Conservation (phyloP, 2,329 filamentous ascomycete species). For the Colletotrichum camelliae region DNA sequence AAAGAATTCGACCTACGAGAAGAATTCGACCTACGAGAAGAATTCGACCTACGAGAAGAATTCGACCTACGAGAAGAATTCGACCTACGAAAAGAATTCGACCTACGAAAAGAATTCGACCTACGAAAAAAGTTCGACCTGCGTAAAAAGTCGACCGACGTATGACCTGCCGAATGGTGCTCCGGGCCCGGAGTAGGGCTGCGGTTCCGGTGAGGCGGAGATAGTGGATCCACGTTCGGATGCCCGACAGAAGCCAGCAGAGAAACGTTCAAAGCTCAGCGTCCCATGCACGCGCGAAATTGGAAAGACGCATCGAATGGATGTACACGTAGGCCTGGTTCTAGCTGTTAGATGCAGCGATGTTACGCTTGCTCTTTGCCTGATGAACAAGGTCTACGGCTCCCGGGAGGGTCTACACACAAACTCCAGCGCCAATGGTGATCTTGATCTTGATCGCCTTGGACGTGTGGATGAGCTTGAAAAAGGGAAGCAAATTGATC, state of each 20-base stretch:
- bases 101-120: not conserved
- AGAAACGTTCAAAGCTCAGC: not conserved
- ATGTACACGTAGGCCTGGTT: not conserved
- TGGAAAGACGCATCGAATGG: rapidly evolving
- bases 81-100: not conserved
- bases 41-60: no score
- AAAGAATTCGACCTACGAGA: no score
- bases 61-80: no score
- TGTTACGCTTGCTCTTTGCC: no score
- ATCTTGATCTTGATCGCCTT: no score
- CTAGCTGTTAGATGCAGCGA: no score
- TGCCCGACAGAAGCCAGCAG: not conserved
- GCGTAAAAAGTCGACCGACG: not conserved
- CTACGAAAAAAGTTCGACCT: not conserved
- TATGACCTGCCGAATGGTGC: not conserved
- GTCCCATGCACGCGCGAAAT: not conserved
- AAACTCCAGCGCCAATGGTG: no score
- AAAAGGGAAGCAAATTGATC: no score
- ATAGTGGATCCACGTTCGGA: not conserved
- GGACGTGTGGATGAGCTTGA: no score
- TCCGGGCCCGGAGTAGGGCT: not conserved
- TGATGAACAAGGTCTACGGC: no score
- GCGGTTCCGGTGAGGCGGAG: not conserved
- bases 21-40: no score
- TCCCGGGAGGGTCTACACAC: no score